These are phyloP conservation scores for Globisporangium spinosum DNA, from an alignment of 352 stramenopile genomes.

Conservation along the genomic window DNA sequence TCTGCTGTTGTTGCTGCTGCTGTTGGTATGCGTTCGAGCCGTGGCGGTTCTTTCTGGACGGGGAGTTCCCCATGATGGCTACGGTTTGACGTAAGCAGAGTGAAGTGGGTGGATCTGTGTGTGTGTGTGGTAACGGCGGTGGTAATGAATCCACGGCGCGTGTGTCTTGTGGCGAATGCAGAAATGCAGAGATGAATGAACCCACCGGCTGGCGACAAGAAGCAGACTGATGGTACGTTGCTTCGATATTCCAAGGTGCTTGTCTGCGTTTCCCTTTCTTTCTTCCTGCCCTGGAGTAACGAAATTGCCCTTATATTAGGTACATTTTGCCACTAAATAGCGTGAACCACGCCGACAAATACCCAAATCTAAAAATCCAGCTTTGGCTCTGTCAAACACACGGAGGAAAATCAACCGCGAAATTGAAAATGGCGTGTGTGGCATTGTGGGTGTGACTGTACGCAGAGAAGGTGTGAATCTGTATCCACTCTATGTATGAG, in stretches of 20 bases:
- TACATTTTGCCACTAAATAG: background rate
- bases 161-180: background rate
- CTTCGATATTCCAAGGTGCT: slow-evolving; percentile 1
- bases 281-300: background rate
- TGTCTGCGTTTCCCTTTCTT: background rate
- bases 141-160: background rate
- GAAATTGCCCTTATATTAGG: background rate
- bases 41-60: background rate
- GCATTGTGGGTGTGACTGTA: background rate
- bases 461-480: background rate
- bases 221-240: background rate
- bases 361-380: slow-evolving; percentile 5
- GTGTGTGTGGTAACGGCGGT: background rate
- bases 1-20: background rate
- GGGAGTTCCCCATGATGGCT: slow-evolving; percentile 33
- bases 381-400: background rate
- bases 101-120: background rate
- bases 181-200: slow-evolving; percentile 5
- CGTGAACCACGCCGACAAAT: background rate
- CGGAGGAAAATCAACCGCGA: background rate
- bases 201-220: background rate
- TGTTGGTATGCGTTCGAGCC: background rate
- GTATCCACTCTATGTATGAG: background rate
- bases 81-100: background rate
- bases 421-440: background rate